Conservation (phyloP, 768 basidiomycete species). For the Termitomyces sp. region DNA sequence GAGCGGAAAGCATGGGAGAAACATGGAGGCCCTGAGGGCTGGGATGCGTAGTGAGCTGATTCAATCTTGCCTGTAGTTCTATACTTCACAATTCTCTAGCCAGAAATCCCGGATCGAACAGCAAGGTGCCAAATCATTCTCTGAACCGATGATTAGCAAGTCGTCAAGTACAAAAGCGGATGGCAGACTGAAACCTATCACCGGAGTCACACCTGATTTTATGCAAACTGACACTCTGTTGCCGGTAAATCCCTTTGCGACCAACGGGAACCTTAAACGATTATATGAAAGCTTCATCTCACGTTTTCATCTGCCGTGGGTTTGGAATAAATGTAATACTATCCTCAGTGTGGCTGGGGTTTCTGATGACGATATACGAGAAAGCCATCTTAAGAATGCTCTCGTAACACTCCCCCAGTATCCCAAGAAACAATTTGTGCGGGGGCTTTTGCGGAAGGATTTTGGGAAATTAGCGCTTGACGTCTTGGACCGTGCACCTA, state of each 20-base stretch:
- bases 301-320: background rate
- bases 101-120: background rate
- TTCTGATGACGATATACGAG: background rate
- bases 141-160: background rate
- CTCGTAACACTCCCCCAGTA: background rate
- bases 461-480: background rate
- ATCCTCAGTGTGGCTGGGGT: background rate
- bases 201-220: background rate
- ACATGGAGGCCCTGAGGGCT: conserved; percentile 6
- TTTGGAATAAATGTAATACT: background rate
- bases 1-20: conserved; percentile 7
- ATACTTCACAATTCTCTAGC: background rate
- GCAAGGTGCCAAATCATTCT: background rate
- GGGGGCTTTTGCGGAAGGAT: too few species aligned
- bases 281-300: background rate
- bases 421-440: background rate
- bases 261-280: too few species aligned
- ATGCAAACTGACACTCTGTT: too few species aligned
- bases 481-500: background rate
- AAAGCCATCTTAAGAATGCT: background rate
- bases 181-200: background rate
- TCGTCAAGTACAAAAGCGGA: background rate
- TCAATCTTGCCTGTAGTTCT: background rate
- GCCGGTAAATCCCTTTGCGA: background rate
- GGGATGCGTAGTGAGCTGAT: background rate